Percentiles rank a stretch among this genome's conserved stretches.
phyloP scores from a whole-genome alignment of 768 basidiomycete species.

The Lactifluus subvellereus region DNA sequence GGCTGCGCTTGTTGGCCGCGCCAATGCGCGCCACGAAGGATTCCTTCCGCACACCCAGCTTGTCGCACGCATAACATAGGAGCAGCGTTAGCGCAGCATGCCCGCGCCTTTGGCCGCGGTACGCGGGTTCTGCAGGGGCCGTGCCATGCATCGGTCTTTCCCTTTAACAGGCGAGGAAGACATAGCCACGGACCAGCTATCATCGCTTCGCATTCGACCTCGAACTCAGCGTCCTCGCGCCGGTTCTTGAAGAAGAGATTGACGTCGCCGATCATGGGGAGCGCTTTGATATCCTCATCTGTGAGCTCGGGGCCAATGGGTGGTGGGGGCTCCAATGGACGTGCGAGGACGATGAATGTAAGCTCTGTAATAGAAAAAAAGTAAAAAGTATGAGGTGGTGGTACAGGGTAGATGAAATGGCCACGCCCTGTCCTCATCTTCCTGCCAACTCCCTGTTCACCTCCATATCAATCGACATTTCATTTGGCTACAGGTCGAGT shows the following conservation, averaged over 20 bases:
- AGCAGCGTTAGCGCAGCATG: slow-evolving; percentile 57
- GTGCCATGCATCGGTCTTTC: background rate
- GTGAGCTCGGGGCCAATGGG: slow-evolving; percentile 8
- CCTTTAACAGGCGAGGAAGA: background rate
- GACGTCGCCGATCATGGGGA: slow-evolving; percentile 86
- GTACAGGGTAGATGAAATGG: background rate
- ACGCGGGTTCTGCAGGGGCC: slow-evolving; percentile 48
- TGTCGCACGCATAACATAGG: slow-evolving; percentile 57
- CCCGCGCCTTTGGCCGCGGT: slow-evolving; percentile 65
- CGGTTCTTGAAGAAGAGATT: slow-evolving; percentile 78
- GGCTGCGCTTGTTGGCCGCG: slow-evolving; percentile 61
- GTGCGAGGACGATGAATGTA: slow-evolving; percentile 82
- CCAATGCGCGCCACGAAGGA: slow-evolving; percentile 67
- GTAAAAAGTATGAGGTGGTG: background rate
- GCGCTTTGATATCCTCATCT: slow-evolving; percentile 31
- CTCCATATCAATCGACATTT: background rate
- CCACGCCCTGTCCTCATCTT: slow-evolving; percentile 71
- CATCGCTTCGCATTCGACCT: slow-evolving; percentile 90
- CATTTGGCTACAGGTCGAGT: background rate
- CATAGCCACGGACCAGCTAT: slow-evolving; percentile 57
- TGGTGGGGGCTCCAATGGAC: slow-evolving; percentile 26
- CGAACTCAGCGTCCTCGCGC: slow-evolving; percentile 36
- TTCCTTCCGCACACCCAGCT: slow-evolving; percentile 37
- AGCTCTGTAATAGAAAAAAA: slow-evolving; percentile 44
- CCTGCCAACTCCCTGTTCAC: slow-evolving; percentile 69